Base-by-base conservation (phyloP, 352 stramenopile species). In the Aphanomyces euteiches region DNA sequence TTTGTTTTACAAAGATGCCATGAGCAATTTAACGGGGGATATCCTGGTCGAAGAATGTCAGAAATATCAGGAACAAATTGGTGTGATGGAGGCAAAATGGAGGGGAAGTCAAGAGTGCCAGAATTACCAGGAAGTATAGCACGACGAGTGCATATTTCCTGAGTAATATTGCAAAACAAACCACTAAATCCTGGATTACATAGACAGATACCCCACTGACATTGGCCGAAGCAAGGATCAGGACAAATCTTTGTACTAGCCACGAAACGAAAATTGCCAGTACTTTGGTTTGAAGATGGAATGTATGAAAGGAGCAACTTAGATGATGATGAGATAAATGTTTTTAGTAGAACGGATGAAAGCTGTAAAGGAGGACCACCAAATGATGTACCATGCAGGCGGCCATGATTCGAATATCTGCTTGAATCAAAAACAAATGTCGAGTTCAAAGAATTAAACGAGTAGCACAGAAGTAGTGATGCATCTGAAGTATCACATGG, bases 381-480 rank as follows among this genome's bases (percentile, higher is more conserved):
- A 12, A 12, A 50, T n/a, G 43, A n/a, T 12, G 43, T 50, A 50
- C 43, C 43, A n/a, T 50, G 43, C 10, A n/a, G 17, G 43, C 10
- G 10, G 17, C 43, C 10, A 50, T 50, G 10, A 50, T 50, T 50
- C 10, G 10, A n/a, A n/a, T 50, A 50, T n/a, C 43, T 12, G 43
- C 43, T 50, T 12, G 43, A 50, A n/a, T 50, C 43, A 28, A 28
- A 28, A 28, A 28, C 28, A 28, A 28, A 28, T 28, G 28, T 28
- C 28, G 28, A 28, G 28, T 28, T 28, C 4, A n/a, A 15, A 19
- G 5, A 21, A 17, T 36, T 13, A 2, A 8, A 68, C 7, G 38
- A 21, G 19, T 68, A 68, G 40, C 60, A 68, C 15, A 68, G 10
- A 12, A 63, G 21, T 4, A 68, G 40, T 2, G 60, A 34, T 4